Percentiles rank a stretch among this genome's conserved stretches.
phyloP scores from a whole-genome alignment of 129 eudicot species.

The Glebionis coronaria region DNA sequence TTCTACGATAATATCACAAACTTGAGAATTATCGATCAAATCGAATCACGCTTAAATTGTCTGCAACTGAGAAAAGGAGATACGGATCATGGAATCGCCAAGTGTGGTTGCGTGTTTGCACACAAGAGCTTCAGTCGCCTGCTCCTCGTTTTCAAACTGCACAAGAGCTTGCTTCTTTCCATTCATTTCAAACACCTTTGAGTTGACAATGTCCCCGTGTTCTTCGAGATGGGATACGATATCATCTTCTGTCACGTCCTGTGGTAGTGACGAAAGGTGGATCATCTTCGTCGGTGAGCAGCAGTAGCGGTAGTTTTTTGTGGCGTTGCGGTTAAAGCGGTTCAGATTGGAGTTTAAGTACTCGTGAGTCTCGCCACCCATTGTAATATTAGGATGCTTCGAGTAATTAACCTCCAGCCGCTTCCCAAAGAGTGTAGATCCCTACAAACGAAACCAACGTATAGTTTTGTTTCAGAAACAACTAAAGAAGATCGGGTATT shows the following conservation, averaged over 20 bases:
- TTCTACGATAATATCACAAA: neutral
- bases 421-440: slow-evolving; percentile 80
- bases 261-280: slow-evolving; percentile 89
- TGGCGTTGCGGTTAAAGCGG: slow-evolving; percentile 91
- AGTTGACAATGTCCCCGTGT: slow-evolving; percentile 66
- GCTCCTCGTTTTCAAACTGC: slow-evolving; percentile 71
- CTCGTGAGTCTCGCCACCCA: slow-evolving; percentile 90
- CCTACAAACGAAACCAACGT: slow-evolving; percentile 37
- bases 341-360: slow-evolving; percentile 89
- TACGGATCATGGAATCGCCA: slow-evolving; percentile 67
- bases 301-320: slow-evolving; percentile 91
- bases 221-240: slow-evolving; percentile 72
- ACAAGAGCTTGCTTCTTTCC: slow-evolving; percentile 93
- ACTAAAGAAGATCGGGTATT: too few species aligned
- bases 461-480: neutral
- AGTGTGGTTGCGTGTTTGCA: slow-evolving; percentile 90
- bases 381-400: slow-evolving; percentile 75
- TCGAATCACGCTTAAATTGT: slow-evolving; percentile 43
- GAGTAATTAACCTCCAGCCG: slow-evolving; percentile 88
- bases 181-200: slow-evolving; percentile 83
- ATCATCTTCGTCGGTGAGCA: slow-evolving; percentile 98
- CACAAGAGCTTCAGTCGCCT: slow-evolving; percentile 93
- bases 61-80: slow-evolving; percentile 91
- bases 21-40: neutral
- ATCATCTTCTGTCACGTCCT: slow-evolving; percentile 83